Base-by-base conservation (phyloP, 345 rosid genomes). In the Cardiospermum halicacabum region DNA sequence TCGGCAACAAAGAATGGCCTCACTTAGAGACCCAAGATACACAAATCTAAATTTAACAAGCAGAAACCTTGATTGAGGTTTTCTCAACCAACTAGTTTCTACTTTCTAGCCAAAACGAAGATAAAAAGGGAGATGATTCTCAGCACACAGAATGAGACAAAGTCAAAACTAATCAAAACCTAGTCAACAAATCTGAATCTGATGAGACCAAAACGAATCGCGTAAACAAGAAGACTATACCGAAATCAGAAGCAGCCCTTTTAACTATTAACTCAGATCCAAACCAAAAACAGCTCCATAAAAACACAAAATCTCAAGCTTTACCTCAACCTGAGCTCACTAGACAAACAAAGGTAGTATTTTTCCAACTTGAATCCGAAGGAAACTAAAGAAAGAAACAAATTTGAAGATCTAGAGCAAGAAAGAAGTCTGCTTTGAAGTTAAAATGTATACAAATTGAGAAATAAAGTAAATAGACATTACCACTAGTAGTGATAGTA, bases 251-350 rank as follows among this genome's bases (percentile, higher is more conserved):
- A 60, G 39, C 22, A 4, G 25, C 1, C 12, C 45, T 42, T 53
- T 22, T 39, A n/a, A 19, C 22, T 27, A 12, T n/a, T 10, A 51
- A 51, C 39, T 53, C 31, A 53, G 66, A 60, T 53, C 50, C 58
- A 49, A 51, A 59, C 8, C 25, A 53, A 59, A 49, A 31, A 3
- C 6, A 34, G 39, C 39, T 11, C 7, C 53, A 3, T 12, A 10
- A 12, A n/a, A 39, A 56, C 19, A 25, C 11, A 57, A 15, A 13
- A 30, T 22, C 16, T 25, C n/a, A 27, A 57, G 48, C 50, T 12
- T 7, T 21, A 57, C 64, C 71, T 58, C 49, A 58, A 58, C 48
- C 36, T 58, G 58, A 36, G 49, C 58, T 50, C 48, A 57, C 45
- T 13, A 1, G 24, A 57, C 11, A 2, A 36, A 58, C 36, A 26